Evolutionary conservation across 306 rosid genomes (phyloP), one percentile per base, ranked within the genome.

Genomic region (Lathyrus aphaca): DNA sequence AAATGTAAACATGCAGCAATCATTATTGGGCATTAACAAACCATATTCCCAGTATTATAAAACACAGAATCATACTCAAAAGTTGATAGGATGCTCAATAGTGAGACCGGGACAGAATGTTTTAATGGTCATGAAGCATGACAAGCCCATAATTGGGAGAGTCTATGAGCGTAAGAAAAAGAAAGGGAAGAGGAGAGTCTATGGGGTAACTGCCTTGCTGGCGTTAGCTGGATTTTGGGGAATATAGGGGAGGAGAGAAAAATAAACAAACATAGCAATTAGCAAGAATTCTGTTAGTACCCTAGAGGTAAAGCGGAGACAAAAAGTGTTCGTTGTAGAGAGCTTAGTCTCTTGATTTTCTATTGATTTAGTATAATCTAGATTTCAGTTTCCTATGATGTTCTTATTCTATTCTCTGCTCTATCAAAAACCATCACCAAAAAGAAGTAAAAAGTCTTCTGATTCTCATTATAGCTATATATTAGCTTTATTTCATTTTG

Each of bases 1-100:
- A 21, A 51, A 53, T 45, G 48, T 44, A 43, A 72, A 54, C 46
- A 69, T 43, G 60, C n/a, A 73, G 64, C 44, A 57, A 13, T 21
- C 35, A 18, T 29, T 78, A 27, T 79, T 55, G 10, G 9, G 18
- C 51, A 19, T 46, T 29, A 32, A 54, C 40, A 69, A 6, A 42
- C 16, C 11, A 74, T 48, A 38, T 55, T 68, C 9, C 75, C 5
- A 6, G 14, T n/a, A 45, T 16, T 56, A 56, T 56, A 56, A 27
- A 46, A 56, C 56, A 23, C 56, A 56, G 44, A 55, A 64, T 70
- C 72, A 64, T 43, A 54, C 37, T 44, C 9, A 11, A 67, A 30
- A 62, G 72, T 38, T 14, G 19, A 56, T 56, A 56, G 63, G 40
- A 56, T 7, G 63, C 32, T 11, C 40, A 56, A 56, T 27, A 56